Conservation (phyloP, 2,329 filamentous ascomycete genomes). For the Xylariales sp. region DNA sequence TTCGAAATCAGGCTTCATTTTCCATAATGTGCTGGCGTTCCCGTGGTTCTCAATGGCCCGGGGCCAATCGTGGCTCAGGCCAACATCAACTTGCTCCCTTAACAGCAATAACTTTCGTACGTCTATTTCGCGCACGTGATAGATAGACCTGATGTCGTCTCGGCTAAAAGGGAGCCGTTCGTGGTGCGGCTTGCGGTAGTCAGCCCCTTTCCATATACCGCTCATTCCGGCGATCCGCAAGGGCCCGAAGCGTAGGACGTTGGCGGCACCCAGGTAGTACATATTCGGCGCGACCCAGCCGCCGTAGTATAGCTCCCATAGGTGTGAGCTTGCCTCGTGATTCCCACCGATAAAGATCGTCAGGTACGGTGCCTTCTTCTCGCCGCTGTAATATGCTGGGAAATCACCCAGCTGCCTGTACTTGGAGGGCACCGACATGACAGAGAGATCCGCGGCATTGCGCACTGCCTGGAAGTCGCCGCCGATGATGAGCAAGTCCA, state of each 20-base stretch:
- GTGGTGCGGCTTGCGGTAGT: conserved; percentile 85
- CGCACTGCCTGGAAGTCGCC: conserved; percentile 96
- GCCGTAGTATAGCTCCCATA: conserved; percentile 94
- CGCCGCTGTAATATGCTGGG: conserved; percentile 90
- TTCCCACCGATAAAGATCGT: conserved; percentile 96
- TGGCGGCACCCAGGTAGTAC: conserved; percentile 95
- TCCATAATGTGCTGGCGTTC: conserved; percentile 74
- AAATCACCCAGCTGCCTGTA: conserved; percentile 93
- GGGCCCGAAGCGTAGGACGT: conserved; percentile 84
- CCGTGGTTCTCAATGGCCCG: conserved; percentile 83
- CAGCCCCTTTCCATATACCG: conserved; percentile 93
- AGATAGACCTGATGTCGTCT: conserved; percentile 83
- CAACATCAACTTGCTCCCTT: conserved; percentile 88
- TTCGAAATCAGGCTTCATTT: conserved; percentile 78
- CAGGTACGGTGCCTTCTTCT: conserved; percentile 80
- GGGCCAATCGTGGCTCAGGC: conserved; percentile 97
- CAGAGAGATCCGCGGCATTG: conserved; percentile 86
- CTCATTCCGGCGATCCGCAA: conserved; percentile 90
- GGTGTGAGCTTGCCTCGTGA: conserved; percentile 90
- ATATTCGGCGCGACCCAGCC: conserved; percentile 98
- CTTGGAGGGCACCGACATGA: conserved; percentile 90
- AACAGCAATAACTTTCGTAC: conserved; percentile 88
- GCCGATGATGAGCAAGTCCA: conserved; percentile 93
- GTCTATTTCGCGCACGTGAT: conserved; percentile 90
- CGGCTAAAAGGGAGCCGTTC: conserved; percentile 87